Evolutionary conservation across 305 asterid species (phyloP).

Genomic region (Striga hermonthica): DNA sequence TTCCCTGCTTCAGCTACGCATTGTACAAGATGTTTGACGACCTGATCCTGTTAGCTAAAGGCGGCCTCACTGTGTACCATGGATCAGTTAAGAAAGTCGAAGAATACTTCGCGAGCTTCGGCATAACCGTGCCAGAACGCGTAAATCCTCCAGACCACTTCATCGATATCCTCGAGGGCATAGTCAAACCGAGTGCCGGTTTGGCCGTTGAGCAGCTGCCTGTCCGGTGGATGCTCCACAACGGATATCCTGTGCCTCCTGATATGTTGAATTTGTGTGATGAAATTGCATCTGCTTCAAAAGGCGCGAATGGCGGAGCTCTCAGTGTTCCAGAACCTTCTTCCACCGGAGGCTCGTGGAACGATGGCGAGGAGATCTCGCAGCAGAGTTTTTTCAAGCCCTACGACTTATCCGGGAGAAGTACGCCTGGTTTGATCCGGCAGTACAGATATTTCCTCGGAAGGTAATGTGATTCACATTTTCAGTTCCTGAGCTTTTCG

Average conservation of each 20-base stretch:
- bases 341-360: slow-evolving; percentile 33
- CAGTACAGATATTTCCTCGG: slow-evolving; percentile 91
- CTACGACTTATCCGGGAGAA: slow-evolving; percentile 65
- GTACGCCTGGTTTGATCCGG: slow-evolving; percentile 60
- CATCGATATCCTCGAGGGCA: slow-evolving; percentile 97
- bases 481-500: slow-evolving; percentile 13
- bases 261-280: slow-evolving; percentile 89
- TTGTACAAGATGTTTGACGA: slow-evolving; percentile 98
- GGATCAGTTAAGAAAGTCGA: slow-evolving; percentile 96
- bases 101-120: slow-evolving; percentile 79
- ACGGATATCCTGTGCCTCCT: slow-evolving; percentile 88
- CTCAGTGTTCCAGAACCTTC: slow-evolving; percentile 40
- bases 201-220: slow-evolving; percentile 82
- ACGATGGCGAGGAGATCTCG: slow-evolving; percentile 48
- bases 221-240: slow-evolving; percentile 97
- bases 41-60: slow-evolving; percentile 92
- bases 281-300: slow-evolving; percentile 64
- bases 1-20: slow-evolving; percentile 68
- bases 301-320: slow-evolving; percentile 37
- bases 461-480: slow-evolving; percentile 47
- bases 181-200: slow-evolving; percentile 59
- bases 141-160: slow-evolving; percentile 95
- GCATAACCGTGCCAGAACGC: slow-evolving; percentile 82
- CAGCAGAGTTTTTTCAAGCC: slow-evolving; percentile 36
- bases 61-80: slow-evolving; percentile 89